Evolutionary conservation across 306 rosid species (phyloP).

Genomic region (Casuarina equisetifolia): DNA sequence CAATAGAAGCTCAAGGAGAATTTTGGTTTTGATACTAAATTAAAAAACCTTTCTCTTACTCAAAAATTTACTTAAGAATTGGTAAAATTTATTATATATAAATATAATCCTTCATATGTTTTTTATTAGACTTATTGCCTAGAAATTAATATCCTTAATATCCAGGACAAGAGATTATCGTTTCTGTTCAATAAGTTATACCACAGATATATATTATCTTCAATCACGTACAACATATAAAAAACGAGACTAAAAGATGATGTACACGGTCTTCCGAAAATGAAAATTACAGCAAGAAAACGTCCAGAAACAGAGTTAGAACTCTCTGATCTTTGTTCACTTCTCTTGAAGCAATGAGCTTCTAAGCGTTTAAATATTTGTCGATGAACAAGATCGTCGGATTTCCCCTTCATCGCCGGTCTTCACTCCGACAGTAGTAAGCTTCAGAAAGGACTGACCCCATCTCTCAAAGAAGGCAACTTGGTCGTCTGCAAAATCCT

Average conservation of each 20-base stretch:
- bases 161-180: too few relatives aligned
- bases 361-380: constrained; percentile 32
- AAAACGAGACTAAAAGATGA: not conserved
- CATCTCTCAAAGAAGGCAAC: constrained; percentile 57
- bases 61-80: too few relatives aligned
- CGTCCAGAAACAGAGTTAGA: not conserved
- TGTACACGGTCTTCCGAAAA: not conserved
- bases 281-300: not conserved
- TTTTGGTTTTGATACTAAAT: too few relatives aligned
- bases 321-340: too few relatives aligned
- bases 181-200: not conserved
- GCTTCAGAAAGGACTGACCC: constrained; percentile 69
- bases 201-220: not conserved
- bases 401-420: constrained; percentile 67
- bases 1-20: too few relatives aligned
- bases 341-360: too few relatives aligned
- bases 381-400: constrained; percentile 53
- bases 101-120: too few relatives aligned
- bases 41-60: too few relatives aligned
- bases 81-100: too few relatives aligned
- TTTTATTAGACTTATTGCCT: too few relatives aligned
- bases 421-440: constrained; percentile 59
- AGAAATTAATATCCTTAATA: too few relatives aligned
- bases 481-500: constrained; percentile 63
- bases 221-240: not conserved